Percentiles rank a stretch among this genome's conserved stretches.
These are phyloP conservation scores for Acacia confusa DNA, from an alignment of 306 rosid species.

Conservation along the genomic window DNA sequence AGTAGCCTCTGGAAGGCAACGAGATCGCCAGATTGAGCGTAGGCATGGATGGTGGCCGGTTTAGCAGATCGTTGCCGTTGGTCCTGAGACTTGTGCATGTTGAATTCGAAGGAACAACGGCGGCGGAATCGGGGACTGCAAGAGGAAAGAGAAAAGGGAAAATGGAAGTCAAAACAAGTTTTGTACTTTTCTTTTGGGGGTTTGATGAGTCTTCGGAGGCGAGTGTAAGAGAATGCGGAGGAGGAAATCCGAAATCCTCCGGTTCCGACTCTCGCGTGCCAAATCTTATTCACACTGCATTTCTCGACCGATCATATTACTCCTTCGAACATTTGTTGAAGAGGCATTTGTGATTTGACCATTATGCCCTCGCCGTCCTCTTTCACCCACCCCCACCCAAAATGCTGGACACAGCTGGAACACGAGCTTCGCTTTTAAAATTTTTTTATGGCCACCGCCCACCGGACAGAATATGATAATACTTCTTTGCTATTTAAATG, in stretches of 20 bases:
- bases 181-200: neutral
- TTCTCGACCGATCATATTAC: neutral
- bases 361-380: neutral
- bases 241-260: neutral
- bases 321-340: neutral
- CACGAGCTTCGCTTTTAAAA: neutral
- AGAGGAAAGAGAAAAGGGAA: conserved; percentile 20
- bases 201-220: neutral
- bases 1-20: conserved; percentile 74
- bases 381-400: neutral
- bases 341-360: neutral
- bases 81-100: conserved; percentile 67
- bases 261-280: conserved; percentile 32
- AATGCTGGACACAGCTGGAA: neutral
- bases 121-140: neutral
- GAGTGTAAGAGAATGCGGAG: neutral
- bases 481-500: no score
- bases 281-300: neutral
- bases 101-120: conserved; percentile 27
- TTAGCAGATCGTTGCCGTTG: conserved; percentile 70
- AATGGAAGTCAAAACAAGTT: neutral
- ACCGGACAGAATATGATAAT: no score
- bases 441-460: neutral
- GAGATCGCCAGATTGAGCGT: conserved; percentile 75
- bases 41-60: conserved; percentile 72